Percentiles rank a stretch among this genome's conserved stretches.
Evolutionary conservation across 345 rosid genomes (phyloP).

Genomic region (Acer yangbiense): DNA sequence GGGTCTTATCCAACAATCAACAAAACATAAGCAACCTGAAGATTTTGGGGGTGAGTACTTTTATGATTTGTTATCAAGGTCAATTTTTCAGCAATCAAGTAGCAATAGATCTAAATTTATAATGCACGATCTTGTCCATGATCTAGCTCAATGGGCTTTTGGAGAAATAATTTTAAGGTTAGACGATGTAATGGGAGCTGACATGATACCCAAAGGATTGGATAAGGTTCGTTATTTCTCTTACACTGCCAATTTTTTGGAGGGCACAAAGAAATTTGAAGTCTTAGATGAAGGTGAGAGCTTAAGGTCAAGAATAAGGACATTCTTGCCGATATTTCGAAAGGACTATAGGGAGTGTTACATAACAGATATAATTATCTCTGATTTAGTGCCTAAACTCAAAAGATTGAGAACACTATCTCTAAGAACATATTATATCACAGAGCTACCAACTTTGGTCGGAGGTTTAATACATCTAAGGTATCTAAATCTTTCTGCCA

Average conservation of each 20-base stretch:
- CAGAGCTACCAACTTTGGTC: background rate
- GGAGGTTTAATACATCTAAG: constrained; percentile 4
- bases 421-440: background rate
- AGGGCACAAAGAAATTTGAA: background rate
- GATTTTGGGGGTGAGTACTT: constrained; percentile 13
- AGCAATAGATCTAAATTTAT: background rate
- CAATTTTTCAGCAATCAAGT: constrained; percentile 3
- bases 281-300: background rate
- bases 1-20: constrained; percentile 18
- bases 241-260: background rate
- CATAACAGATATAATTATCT: background rate
- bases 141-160: background rate
- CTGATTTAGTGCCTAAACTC: background rate
- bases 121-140: constrained; percentile 27
- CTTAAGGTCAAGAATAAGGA: background rate
- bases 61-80: background rate
- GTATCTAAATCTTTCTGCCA: constrained; percentile 9
- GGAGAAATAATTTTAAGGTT: background rate
- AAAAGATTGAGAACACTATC: background rate
- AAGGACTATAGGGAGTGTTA: too few species aligned
- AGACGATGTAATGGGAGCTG: background rate
- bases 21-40: background rate
- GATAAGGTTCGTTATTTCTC: constrained; percentile 1
- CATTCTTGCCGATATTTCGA: background rate
- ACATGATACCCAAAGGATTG: too few species aligned